phyloP scores from a whole-genome alignment of 108 stramenopile species.

The Nannochloropsis gaditana region DNA sequence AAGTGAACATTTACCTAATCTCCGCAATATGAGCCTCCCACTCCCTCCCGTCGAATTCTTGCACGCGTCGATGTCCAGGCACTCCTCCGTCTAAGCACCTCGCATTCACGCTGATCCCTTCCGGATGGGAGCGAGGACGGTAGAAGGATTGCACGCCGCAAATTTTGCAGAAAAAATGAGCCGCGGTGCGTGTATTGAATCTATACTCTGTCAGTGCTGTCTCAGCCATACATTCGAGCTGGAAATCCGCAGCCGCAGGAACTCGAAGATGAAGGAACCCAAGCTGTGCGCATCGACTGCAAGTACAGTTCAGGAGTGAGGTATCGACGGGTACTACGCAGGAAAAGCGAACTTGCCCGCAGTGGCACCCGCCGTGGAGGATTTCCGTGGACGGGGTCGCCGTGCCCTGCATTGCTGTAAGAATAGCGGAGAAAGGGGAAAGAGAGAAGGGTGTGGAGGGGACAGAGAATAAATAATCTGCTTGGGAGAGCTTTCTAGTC shows the following conservation, averaged over 20 bases:
- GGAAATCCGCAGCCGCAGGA: not conserved
- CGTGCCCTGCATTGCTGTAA: not conserved
- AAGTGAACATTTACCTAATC: not conserved
- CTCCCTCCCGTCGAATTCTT: not conserved
- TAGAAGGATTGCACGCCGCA: conserved; percentile 7
- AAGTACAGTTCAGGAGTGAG: not conserved
- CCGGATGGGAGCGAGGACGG: conserved; percentile 13
- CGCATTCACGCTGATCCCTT: conserved; percentile 14
- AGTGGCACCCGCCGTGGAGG: conserved; percentile 4
- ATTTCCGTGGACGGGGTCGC: not conserved
- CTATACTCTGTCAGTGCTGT: not conserved
- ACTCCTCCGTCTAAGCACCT: conserved; percentile 4
- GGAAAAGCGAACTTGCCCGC: conserved; percentile 19
- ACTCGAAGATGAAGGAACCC: conserved; percentile 10
- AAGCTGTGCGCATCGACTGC: not conserved
- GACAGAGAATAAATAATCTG: no score
- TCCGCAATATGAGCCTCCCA: conserved; percentile 7
- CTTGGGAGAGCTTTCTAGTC: not conserved
- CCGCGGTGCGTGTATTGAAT: not conserved
- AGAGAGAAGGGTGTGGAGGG: not conserved
- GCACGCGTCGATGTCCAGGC: not conserved
- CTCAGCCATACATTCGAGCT: not conserved
- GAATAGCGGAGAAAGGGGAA: not conserved
- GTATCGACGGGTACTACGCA: not conserved
- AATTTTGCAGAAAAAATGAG: not conserved